Evolutionary conservation across 169 alveolate genomes (phyloP).

Genomic region (Perkinsus marinus): DNA sequence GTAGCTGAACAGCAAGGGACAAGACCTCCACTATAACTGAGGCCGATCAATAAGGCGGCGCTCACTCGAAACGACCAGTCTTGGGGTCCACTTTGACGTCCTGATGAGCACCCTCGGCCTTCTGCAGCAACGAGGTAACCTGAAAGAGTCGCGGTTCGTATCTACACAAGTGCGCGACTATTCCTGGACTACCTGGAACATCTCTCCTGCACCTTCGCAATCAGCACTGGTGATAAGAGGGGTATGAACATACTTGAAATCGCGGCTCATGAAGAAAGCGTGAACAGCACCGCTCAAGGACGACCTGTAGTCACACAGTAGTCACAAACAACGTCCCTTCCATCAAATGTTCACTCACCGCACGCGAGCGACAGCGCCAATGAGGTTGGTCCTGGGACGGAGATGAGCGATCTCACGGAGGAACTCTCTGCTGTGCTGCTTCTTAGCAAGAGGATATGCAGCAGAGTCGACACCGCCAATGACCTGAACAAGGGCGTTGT

Average conservation of each 20-base stretch:
- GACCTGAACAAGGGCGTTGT: constrained; percentile 39
- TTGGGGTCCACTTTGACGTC: constrained; percentile 9
- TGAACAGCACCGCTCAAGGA: constrained; percentile 69
- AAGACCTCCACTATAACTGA: no score
- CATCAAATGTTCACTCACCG: background rate
- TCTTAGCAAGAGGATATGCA: constrained; percentile 84
- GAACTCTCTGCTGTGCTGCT: constrained; percentile 76
- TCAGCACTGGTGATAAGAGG: constrained; percentile 97
- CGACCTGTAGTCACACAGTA: constrained; percentile 32
- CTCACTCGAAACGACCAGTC: background rate
- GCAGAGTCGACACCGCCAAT: constrained; percentile 73
- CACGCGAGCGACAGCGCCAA: constrained; percentile 80
- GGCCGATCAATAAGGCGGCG: background rate
- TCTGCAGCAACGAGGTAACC: background rate
- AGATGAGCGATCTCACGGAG: constrained; percentile 89
- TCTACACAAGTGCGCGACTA: no score
- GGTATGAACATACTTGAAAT: constrained; percentile 88
- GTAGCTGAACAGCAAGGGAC: constrained; percentile 18
- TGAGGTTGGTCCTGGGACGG: constrained; percentile 87
- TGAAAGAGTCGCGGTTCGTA: background rate
- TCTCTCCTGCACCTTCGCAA: constrained; percentile 99
- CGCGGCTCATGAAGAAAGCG: constrained; percentile 56
- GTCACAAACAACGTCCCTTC: background rate
- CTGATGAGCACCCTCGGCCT: background rate
- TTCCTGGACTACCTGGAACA: constrained; percentile 72